Evolutionary conservation across 1,284 basidiomycete genomes (phyloP).

Genomic region (Ganoderma sp.): DNA sequence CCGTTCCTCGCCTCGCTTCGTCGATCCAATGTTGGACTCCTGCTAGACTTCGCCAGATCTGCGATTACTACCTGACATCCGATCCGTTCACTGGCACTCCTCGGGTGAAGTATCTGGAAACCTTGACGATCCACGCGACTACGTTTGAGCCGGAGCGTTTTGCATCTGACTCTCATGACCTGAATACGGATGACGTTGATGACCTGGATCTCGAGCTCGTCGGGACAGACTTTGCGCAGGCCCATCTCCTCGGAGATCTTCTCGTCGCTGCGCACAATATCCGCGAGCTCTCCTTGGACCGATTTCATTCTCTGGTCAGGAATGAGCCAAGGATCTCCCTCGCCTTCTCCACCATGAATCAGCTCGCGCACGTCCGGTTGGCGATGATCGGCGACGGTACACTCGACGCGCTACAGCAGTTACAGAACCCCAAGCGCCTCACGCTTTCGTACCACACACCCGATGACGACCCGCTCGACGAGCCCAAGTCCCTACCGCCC

Average conservation of each 20-base stretch:
- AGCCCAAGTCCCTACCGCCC: background rate
- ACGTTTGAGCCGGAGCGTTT: background rate
- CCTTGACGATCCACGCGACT: background rate
- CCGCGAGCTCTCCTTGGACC: slow-evolving; percentile 9
- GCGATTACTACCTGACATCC: background rate
- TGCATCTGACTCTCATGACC: background rate
- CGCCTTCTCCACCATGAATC: slow-evolving; percentile 6
- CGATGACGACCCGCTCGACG: background rate
- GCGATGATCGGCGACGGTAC: slow-evolving; percentile 3
- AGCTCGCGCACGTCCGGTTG: background rate
- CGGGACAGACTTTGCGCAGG: slow-evolving; percentile 1
- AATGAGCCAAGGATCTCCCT: slow-evolving; percentile 9
- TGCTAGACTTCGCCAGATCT: slow-evolving; percentile 2
- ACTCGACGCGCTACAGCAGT: background rate
- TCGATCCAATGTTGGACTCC: slow-evolving; percentile 2
- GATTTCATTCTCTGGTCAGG: background rate
- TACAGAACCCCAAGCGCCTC: background rate
- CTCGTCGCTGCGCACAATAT: slow-evolving; percentile 10
- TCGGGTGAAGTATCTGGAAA: background rate
- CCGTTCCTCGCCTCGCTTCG: slow-evolving; percentile 14
- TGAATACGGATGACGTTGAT: background rate
- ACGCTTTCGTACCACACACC: slow-evolving; percentile 3
- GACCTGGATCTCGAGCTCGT: background rate
- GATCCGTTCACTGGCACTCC: background rate
- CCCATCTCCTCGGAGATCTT: slow-evolving; percentile 9